Base-by-base conservation (phyloP, 176 grass and related monocot genomes). In the Musa acuminata region DNA sequence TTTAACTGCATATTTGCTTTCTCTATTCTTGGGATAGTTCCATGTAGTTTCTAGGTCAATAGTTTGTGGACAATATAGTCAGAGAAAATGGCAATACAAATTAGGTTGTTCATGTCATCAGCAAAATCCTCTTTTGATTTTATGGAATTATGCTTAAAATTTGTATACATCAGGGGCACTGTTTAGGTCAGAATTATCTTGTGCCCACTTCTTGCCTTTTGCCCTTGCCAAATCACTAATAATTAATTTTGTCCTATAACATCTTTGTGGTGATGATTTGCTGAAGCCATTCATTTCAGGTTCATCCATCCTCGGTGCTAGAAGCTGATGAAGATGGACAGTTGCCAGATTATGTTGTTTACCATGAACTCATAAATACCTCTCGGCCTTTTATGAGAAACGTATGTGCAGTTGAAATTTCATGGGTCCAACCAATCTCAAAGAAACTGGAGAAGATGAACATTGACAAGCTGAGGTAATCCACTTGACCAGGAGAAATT, bases 301-400 rank as follows among this genome's bases (percentile, higher is more conserved):
- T 97, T 67, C 93, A 97, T 79, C 93, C 93, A 51, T 93, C 90
- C 83, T 97, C 90, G 0, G 87, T 90, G 49, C 79, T 97, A 60
- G 87, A 88, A 93, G 82, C 72, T 73, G 90, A 97, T 52, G 93
- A 97, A 75, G 77, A 89, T 8, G 90, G 93, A 11, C 89, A 88
- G 78, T 64, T 93, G 27, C 90, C 93, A 14, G 84, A 92, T 43
- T 97, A 90, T 54, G 83, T 93, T 75, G 74, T 96, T 66, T 97
- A 97, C 64, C 90, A 97, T 77, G 93, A 97, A 71, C 85, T 97
- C 51, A 92, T 97, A 76, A 85, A 80, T 75, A 97, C 93, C 35
- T 86, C 85, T 69, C 83, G 93, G 10, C 93, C 93, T 16, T 97
- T 88, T 75, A 90, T 97, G 93, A 90, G 93, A 80, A 92, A 88